A percentile compares a stretch with the other conserved stretches of the same genome.
phyloP scores from a whole-genome alignment of 2,329 filamentous ascomycete species.

The Onygenales sp. region DNA sequence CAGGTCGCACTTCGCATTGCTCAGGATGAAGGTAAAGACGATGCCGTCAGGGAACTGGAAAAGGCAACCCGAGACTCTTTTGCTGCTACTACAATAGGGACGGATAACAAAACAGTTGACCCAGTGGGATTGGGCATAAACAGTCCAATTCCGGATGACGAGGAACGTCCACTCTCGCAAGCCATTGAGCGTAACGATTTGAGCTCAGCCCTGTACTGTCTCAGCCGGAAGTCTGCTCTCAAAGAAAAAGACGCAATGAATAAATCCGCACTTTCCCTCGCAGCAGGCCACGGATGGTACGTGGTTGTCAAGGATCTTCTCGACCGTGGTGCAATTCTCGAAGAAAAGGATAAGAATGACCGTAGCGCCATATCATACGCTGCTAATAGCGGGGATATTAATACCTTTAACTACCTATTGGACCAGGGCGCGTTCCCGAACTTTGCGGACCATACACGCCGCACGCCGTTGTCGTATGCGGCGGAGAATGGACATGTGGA shows the following conservation, averaged over 20 bases:
- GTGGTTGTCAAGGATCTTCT: conserved; percentile 7
- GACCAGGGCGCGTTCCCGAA: conserved; percentile 2
- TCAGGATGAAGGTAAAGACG: background rate
- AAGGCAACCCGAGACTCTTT: background rate
- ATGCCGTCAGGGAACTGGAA: background rate
- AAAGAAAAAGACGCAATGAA: background rate
- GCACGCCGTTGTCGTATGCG: conserved; percentile 7
- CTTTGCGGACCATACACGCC: background rate
- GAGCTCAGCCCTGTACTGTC: background rate
- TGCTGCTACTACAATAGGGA: background rate
- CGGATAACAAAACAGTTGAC: background rate
- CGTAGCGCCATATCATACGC: conserved; percentile 4
- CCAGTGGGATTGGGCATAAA: background rate
- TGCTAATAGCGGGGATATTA: conserved; percentile 4
- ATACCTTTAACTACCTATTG: conserved; percentile 6
- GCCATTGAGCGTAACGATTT: conserved; percentile 1
- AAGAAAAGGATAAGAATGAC: conserved; percentile 1
- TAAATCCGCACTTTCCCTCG: conserved; percentile 2
- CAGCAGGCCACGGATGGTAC: conserved; percentile 7
- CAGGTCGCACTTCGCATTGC: background rate
- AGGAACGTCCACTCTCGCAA: background rate
- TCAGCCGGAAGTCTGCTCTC: background rate
- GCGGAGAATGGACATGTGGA: conserved; percentile 4
- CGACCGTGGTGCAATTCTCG: conserved; percentile 5
- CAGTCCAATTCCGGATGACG: background rate